Conservation (phyloP, 169 alveolate genomes). For the Theileria sp. region DNA sequence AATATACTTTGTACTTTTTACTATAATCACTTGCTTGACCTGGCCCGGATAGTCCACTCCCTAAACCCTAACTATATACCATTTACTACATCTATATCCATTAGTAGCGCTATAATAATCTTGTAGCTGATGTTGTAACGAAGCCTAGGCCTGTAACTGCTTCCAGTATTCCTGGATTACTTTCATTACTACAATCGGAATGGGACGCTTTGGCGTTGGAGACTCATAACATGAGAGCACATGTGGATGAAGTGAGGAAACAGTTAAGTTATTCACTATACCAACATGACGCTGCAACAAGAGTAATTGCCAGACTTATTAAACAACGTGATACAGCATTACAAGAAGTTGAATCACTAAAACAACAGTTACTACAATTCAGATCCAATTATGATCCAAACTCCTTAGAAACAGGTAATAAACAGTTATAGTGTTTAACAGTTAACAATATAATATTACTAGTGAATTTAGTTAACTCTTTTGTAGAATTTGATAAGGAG, state of each 20-base stretch:
- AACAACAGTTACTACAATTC: slow-evolving; percentile 73
- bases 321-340: slow-evolving; percentile 92
- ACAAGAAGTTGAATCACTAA: slow-evolving; percentile 79
- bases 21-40: too few relatives aligned
- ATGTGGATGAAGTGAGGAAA: slow-evolving; percentile 83
- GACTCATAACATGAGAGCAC: slow-evolving; percentile 85
- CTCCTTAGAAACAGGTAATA: slow-evolving; percentile 59
- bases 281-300: slow-evolving; percentile 97
- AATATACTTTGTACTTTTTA: too few relatives aligned
- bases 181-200: slow-evolving; percentile 89
- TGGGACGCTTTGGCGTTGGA: slow-evolving; percentile 96
- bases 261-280: slow-evolving; percentile 94
- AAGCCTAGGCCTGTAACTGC: slow-evolving; percentile 91
- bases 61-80: too few relatives aligned
- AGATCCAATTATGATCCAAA: slow-evolving; percentile 65
- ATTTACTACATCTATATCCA: too few relatives aligned
- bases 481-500: slow-evolving; percentile 66
- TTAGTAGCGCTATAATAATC: too few relatives aligned
- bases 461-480: too few relatives aligned
- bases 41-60: too few relatives aligned
- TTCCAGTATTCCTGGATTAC: slow-evolving; percentile 90
- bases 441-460: background rate
- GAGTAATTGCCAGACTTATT: slow-evolving; percentile 93
- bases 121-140: slow-evolving; percentile 68
- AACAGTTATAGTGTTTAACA: too few relatives aligned